These are phyloP conservation scores for Termitomyces sp. DNA, from an alignment of 768 basidiomycete species.

Conservation along the genomic window DNA sequence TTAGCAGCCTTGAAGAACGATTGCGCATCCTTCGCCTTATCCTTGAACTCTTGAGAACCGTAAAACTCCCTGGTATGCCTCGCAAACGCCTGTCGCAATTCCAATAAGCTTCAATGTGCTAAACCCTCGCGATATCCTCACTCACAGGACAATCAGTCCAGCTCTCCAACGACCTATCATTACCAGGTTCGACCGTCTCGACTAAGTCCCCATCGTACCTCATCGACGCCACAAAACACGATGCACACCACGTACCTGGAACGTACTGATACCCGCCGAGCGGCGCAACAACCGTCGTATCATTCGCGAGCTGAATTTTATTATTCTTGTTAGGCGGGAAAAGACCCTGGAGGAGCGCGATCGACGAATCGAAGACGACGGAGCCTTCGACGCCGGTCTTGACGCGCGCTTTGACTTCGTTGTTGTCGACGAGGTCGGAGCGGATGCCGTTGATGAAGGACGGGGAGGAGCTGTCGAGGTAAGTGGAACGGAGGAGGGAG, in stretches of 20 bases:
- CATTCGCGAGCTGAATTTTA: constrained; percentile 77
- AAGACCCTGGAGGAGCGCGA: constrained; percentile 81
- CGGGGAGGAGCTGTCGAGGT: constrained; percentile 63
- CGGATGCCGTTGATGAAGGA: constrained; percentile 68
- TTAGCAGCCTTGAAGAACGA: constrained; percentile 65
- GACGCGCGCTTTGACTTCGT: constrained; percentile 70
- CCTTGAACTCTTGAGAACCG: constrained; percentile 63
- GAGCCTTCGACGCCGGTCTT: constrained; percentile 83
- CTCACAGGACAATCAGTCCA: constrained; percentile 61
- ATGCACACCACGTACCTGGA: constrained; percentile 44
- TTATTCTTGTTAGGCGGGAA: constrained; percentile 78
- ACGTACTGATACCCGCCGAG: constrained; percentile 86
- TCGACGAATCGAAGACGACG: constrained; percentile 85
- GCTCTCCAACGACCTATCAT: constrained; percentile 80
- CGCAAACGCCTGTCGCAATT: constrained; percentile 50
- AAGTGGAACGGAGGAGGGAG: constrained; percentile 55
- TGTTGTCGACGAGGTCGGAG: constrained; percentile 67
- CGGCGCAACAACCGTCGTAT: constrained; percentile 65
- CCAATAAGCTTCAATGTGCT: background rate
- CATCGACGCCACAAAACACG: no score
- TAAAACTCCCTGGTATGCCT: constrained; percentile 62
- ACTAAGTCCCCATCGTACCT: constrained; percentile 35
- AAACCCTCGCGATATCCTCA: background rate
- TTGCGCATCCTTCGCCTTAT: constrained; percentile 48
- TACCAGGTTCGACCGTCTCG: constrained; percentile 82